These are phyloP conservation scores for Pholiota microspora DNA, from an alignment of 768 basidiomycete species.

Conservation along the genomic window DNA sequence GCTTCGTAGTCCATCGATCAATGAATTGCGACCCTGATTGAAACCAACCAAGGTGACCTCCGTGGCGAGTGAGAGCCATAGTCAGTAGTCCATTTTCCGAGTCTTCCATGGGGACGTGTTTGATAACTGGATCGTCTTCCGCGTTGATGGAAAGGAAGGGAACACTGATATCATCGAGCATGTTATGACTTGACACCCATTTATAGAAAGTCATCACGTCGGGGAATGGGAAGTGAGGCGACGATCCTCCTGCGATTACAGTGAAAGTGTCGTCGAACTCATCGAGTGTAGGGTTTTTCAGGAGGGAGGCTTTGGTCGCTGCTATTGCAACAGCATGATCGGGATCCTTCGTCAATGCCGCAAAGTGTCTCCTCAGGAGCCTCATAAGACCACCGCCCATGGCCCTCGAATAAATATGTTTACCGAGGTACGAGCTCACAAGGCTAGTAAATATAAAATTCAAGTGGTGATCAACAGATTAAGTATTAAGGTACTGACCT, in stretches of 20 bases:
- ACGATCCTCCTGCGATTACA: conserved; percentile 60
- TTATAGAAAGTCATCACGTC: conserved; percentile 42
- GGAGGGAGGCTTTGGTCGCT: conserved; percentile 37
- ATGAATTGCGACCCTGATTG: conserved; percentile 38
- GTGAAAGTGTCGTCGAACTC: conserved; percentile 63
- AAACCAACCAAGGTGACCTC: conserved; percentile 85
- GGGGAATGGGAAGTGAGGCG: conserved; percentile 48
- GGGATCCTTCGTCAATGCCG: conserved; percentile 43
- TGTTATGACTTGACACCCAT: conserved; percentile 56
- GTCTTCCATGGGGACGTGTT: conserved; percentile 52
- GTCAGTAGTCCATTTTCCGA: conserved; percentile 51
- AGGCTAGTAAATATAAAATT: conserved; percentile 43
- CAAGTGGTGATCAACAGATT: neutral
- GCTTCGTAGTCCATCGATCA: conserved; percentile 64
- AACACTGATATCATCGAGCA: conserved; percentile 55
- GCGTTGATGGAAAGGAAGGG: conserved; percentile 76
- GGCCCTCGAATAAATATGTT: conserved; percentile 66
- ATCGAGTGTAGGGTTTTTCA: conserved; percentile 51
- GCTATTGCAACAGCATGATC: conserved; percentile 47
- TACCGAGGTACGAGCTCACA: conserved; percentile 48
- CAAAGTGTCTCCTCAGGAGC: conserved; percentile 48
- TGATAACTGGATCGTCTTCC: conserved; percentile 73
- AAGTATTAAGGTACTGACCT: conserved; percentile 25
- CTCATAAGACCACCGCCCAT: conserved; percentile 73
- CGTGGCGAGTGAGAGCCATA: conserved; percentile 56